Conservation (phyloP, 371 early-diverging fungal species). For the Mucor saturninus region DNA sequence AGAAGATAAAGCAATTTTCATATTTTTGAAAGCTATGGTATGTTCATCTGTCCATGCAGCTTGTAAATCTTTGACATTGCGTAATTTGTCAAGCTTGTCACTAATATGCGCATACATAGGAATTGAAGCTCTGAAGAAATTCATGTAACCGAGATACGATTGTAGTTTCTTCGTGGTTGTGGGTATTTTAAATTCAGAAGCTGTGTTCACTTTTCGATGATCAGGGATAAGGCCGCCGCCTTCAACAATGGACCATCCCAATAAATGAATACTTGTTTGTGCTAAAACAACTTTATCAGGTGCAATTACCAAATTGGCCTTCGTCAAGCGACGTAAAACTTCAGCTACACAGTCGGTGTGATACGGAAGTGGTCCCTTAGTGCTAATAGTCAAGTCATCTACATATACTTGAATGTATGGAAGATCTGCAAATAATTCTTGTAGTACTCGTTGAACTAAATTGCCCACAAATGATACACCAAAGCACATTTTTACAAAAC, state of each 20-base stretch:
- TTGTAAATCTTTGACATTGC: not conserved
- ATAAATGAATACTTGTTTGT: not conserved
- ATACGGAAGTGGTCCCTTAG: not conserved
- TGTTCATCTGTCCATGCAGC: not conserved
- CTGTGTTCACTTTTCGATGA: conserved; percentile 1
- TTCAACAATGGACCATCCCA: conserved; percentile 9
- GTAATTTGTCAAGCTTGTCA: not conserved
- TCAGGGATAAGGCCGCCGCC: conserved; percentile 4
- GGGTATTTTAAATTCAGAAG: conserved; percentile 1
- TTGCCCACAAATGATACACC: conserved; percentile 1
- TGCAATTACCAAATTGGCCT: not conserved
- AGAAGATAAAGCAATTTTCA: not conserved
- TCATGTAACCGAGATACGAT: conserved; percentile 4
- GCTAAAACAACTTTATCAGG: conserved; percentile 8
- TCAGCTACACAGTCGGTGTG: not conserved
- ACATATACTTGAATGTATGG: conserved; percentile 5
- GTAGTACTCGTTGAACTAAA: conserved; percentile 3
- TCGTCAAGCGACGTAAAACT: conserved; percentile 10
- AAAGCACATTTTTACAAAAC: not conserved
- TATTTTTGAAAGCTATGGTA: conserved; percentile 4
- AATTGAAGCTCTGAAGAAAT: conserved; percentile 6
- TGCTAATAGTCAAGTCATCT: conserved; percentile 8
- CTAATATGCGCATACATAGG: conserved; percentile 2
- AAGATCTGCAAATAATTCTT: conserved; percentile 4
- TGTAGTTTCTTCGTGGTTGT: not conserved